phyloP scores from a whole-genome alignment of 768 basidiomycete species.

The Boletus eberwhitei region DNA sequence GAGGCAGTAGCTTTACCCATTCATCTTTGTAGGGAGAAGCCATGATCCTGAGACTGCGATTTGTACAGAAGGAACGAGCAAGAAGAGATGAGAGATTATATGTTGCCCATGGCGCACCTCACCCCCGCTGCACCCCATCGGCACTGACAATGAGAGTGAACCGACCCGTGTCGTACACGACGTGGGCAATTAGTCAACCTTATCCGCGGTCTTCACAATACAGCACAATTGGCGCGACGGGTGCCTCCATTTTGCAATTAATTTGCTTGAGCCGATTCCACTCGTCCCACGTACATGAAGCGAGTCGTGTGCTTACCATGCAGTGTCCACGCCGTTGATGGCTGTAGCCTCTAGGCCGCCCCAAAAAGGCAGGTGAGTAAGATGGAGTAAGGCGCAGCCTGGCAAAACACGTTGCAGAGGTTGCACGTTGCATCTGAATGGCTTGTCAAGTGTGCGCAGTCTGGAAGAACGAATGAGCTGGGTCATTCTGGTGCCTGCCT shows the following conservation, averaged over 20 bases:
- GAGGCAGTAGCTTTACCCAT: constrained; percentile 28
- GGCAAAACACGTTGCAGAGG: constrained; percentile 22
- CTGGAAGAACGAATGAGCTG: constrained; percentile 10
- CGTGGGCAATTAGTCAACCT: constrained; percentile 20
- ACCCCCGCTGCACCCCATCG: constrained; percentile 18
- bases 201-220: constrained; percentile 7
- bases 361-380: constrained; percentile 27
- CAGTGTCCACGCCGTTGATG: constrained; percentile 19
- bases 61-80: background rate
- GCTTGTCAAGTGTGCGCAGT: constrained; percentile 2
- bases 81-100: constrained; percentile 18
- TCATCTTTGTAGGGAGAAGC: constrained; percentile 17
- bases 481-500: constrained; percentile 3
- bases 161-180: constrained; percentile 10
- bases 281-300: background rate
- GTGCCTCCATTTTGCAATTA: constrained; percentile 5
- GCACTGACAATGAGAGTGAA: constrained; percentile 11
- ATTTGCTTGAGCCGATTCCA: background rate
- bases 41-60: constrained; percentile 16
- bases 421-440: constrained; percentile 21
- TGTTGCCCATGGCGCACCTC: constrained; percentile 19
- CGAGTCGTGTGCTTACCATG: constrained; percentile 19
- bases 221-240: constrained; percentile 10
- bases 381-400: constrained; percentile 20
- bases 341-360: constrained; percentile 7